Evolutionary conservation across 2,329 filamentous ascomycete genomes (phyloP).

Genomic region (Zarea fungicola): DNA sequence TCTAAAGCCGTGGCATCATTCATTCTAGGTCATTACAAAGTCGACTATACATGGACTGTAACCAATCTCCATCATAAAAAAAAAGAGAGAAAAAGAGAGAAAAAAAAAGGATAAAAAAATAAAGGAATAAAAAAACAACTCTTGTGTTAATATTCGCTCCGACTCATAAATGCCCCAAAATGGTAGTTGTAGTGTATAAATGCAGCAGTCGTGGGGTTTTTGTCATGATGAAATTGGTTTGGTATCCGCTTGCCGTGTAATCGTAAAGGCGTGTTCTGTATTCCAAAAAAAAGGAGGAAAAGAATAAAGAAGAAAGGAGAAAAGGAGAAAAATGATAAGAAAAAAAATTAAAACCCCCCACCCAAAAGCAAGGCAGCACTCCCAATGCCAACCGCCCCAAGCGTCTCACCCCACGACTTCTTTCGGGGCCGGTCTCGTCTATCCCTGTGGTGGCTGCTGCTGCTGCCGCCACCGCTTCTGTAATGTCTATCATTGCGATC

Average conservation of each 20-base stretch:
- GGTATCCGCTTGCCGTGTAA: too few species aligned
- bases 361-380: conserved; percentile 55
- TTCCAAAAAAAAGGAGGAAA: not conserved
- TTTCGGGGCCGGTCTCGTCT: conserved; percentile 32
- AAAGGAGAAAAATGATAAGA: not conserved
- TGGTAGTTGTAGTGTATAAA: too few species aligned
- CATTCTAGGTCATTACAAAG: too few species aligned
- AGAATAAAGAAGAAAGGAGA: not conserved
- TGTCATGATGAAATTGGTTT: not conserved
- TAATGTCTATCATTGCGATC: conserved; percentile 25
- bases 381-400: conserved; percentile 54
- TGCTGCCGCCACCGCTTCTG: conserved; percentile 35
- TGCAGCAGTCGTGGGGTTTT: too few species aligned
- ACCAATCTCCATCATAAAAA: too few species aligned
- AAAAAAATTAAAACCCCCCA: conserved; percentile 26
- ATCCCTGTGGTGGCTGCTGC: conserved; percentile 23
- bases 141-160: too few species aligned
- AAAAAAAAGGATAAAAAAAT: too few species aligned
- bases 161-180: too few species aligned
- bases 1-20: too few species aligned
- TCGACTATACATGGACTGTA: too few species aligned
- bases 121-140: too few species aligned
- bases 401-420: conserved; percentile 47
- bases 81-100: too few species aligned
- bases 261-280: not conserved